A percentile compares a stretch with the other conserved stretches of the same genome.
These are phyloP conservation scores for Platanthera guangdongensis DNA, from an alignment of 106 monocot genomes.

Conservation along the genomic window DNA sequence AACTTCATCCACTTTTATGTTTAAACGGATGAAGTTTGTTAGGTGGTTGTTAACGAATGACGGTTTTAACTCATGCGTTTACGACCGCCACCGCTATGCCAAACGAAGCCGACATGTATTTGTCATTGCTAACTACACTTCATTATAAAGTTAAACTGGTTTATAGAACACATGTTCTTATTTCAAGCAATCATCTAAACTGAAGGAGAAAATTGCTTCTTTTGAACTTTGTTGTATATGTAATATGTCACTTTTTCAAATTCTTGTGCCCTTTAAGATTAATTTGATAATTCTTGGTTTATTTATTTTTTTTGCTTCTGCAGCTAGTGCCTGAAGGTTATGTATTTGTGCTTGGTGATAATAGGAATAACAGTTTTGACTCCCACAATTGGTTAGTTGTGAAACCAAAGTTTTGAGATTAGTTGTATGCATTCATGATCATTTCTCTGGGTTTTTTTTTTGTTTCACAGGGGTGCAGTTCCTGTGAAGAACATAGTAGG, in stretches of 20 bases:
- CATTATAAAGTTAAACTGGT: too few species aligned
- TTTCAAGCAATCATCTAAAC: neutral
- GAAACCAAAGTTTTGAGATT: constrained; percentile 1
- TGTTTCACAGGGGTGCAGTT: constrained; percentile 69
- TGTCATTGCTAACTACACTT: too few species aligned
- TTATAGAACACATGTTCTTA: too few species aligned
- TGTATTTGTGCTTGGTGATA: constrained; percentile 94
- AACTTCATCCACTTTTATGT: neutral
- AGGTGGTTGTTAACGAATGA: too few species aligned
- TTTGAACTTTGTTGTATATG: too few species aligned
- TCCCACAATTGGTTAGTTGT: constrained; percentile 62
- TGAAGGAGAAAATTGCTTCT: neutral
- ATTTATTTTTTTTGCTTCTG: constrained; percentile 15
- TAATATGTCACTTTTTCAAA: neutral
- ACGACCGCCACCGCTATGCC: too few species aligned
- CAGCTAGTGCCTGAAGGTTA: constrained; percentile 85
- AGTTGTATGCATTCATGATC: neutral
- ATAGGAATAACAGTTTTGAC: constrained; percentile 91
- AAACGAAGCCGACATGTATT: too few species aligned
- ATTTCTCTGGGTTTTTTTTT: neutral
- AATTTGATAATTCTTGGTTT: neutral
- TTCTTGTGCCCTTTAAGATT: too few species aligned
- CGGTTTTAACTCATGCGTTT: too few species aligned
- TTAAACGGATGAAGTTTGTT: neutral
- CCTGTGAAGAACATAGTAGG: constrained; percentile 85